Evolutionary conservation across 169 alveolate genomes (phyloP), one percentile per base, ranked within the genome.

Genomic region (Blepharisma undulans): DNA sequence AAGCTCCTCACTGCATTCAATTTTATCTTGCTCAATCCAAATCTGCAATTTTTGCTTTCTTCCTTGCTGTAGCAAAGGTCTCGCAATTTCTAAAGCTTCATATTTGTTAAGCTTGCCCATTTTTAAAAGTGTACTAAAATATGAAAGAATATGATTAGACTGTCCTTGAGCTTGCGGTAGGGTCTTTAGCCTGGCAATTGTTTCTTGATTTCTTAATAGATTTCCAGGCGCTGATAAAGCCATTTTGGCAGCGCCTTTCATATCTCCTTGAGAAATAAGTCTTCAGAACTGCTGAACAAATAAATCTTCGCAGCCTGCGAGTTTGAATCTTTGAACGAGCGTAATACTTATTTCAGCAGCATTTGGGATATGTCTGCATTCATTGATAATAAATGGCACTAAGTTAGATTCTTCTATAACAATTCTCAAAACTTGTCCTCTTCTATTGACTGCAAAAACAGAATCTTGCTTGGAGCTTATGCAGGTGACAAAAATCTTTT

Each of bases 1-100:
- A 27, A 99, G 96, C 92, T 98, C 99, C 93, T 98, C 99, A 66
- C 99, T 98, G 93, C 98, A 98, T 59, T 99, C 99, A 84, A 99
- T 95, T 96, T 99, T 99, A 82, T 98, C 99, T 92, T 98, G 99
- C 74, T 98, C 97, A 87, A 99, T 96, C 99, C 99, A 99, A 90
- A 98, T 98, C 94, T 98, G 99, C 59, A 99, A 93, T 76, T 99
- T 90, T 72, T 97, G 97, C 84, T 95, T 95, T 88, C 97, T 96
- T 59, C 97, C 98, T 96, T 99, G 99, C 32, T 98, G 97, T 88
- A 99, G 98, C 74, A 99, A 99, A 2, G 99, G 99, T 78, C 98
- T 96, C 78, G 98, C 99, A 90, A 99, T 95, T 96, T 99, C 99
- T 84, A 98, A 72, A 27, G 99, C 97, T 96, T 99, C 99, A 89